These are phyloP conservation scores for Hippophae tibetana DNA, from an alignment of 306 rosid species.

Conservation along the genomic window DNA sequence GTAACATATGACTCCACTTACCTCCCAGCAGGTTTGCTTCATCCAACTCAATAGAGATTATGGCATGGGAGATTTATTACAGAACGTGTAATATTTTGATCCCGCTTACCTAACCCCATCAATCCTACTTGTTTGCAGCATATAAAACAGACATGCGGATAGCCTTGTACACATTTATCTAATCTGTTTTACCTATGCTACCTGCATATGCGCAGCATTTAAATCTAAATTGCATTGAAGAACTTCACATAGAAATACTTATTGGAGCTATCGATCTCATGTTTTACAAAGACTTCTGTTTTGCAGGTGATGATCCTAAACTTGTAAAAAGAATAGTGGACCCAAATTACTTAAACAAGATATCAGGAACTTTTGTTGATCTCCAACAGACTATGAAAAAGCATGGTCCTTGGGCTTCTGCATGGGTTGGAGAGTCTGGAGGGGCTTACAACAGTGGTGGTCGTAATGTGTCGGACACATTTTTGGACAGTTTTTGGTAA, in stretches of 20 bases:
- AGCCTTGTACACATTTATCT: background rate
- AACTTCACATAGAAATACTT: background rate
- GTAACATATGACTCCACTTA: background rate
- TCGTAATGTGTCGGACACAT: constrained; percentile 61
- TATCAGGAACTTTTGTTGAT: constrained; percentile 34
- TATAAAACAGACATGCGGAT: background rate
- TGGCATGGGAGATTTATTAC: background rate
- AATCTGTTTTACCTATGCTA: background rate
- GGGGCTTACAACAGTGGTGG: constrained; percentile 96
- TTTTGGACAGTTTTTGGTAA: constrained; percentile 92
- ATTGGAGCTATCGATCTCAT: constrained; percentile 1
- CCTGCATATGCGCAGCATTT: background rate
- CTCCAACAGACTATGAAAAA: constrained; percentile 44
- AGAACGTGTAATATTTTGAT: background rate
- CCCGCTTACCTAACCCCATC: background rate
- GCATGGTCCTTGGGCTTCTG: constrained; percentile 72
- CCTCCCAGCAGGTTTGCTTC: background rate
- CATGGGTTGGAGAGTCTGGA: constrained; percentile 98
- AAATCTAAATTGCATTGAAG: background rate
- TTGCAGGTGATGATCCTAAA: constrained; percentile 52
- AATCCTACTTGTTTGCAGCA: background rate
- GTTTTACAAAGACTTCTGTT: constrained; percentile 9
- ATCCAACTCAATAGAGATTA: background rate
- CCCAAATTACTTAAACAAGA: constrained; percentile 48
- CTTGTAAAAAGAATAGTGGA: constrained; percentile 54